Evolutionary conservation across 2,329 filamentous ascomycete genomes (phyloP).

Genomic region (Paracamarosporium sp.): DNA sequence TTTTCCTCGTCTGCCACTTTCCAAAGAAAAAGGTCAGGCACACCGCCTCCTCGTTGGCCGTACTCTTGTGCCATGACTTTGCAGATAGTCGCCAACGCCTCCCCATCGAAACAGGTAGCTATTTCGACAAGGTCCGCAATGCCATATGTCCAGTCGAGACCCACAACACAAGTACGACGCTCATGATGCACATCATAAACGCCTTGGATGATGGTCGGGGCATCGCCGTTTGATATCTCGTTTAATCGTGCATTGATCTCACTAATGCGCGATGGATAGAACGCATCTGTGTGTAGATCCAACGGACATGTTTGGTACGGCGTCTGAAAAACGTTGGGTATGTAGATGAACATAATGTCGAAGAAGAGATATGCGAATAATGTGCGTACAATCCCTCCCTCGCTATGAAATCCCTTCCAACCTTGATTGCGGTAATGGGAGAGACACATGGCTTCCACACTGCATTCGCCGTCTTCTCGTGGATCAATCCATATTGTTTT

Average conservation of each 20-base stretch:
- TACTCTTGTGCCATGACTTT: slow-evolving; percentile 98
- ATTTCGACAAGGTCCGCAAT: slow-evolving; percentile 81
- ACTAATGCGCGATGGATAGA: slow-evolving; percentile 82
- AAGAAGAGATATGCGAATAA: slow-evolving; percentile 85
- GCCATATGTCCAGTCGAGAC: slow-evolving; percentile 88
- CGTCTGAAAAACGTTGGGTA: slow-evolving; percentile 97
- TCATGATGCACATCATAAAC: slow-evolving; percentile 74
- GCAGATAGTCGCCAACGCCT: slow-evolving; percentile 82
- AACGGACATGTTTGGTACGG: slow-evolving; percentile 92
- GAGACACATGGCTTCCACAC: slow-evolving; percentile 93
- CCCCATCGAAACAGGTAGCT: slow-evolving; percentile 77
- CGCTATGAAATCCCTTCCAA: slow-evolving; percentile 94
- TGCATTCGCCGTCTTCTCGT: slow-evolving; percentile 74
- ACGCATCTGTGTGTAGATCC: slow-evolving; percentile 90
- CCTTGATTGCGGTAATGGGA: slow-evolving; percentile 81
- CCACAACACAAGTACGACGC: slow-evolving; percentile 82
- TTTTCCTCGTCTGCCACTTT: slow-evolving; percentile 51
- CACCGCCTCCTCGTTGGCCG: slow-evolving; percentile 79
- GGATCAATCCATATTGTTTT: slow-evolving; percentile 92
- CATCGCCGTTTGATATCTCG: slow-evolving; percentile 84
- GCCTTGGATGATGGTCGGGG: slow-evolving; percentile 68
- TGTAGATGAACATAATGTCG: slow-evolving; percentile 89
- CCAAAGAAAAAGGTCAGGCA: slow-evolving; percentile 95
- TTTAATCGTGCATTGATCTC: slow-evolving; percentile 89
- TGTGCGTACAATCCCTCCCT: slow-evolving; percentile 91